Conservation (phyloP, 2,329 filamentous ascomycete species). For the Colletotrichum aenigma region DNA sequence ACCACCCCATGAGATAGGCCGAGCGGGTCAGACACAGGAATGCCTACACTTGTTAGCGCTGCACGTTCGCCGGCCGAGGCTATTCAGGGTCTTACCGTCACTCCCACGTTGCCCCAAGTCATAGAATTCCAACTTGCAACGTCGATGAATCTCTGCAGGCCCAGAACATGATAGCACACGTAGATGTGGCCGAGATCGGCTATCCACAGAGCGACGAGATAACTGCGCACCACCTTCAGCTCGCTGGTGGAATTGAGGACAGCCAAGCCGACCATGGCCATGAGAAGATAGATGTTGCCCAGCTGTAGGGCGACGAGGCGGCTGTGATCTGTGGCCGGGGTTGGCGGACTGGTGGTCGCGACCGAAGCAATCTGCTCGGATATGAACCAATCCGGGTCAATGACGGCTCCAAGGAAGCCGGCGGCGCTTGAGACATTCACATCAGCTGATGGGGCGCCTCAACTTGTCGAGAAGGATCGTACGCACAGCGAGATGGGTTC, state of each 20-base stretch:
- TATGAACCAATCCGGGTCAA: conserved; percentile 66
- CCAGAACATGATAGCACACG: conserved; percentile 61
- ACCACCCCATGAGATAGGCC: conserved; percentile 34
- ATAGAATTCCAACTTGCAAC: conserved; percentile 68
- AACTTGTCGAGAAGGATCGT: not conserved
- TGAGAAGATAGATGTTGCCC: conserved; percentile 71
- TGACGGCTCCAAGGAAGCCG: conserved; percentile 61
- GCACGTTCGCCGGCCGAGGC: not conserved
- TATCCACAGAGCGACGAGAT: conserved; percentile 67
- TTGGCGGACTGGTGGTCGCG: conserved; percentile 21
- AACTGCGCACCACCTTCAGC: conserved; percentile 68
- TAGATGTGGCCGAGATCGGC: conserved; percentile 73
- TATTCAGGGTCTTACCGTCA: conserved; percentile 52
- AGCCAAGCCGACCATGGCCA: conserved; percentile 67
- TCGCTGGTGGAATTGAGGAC: conserved; percentile 70
- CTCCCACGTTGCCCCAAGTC: conserved; percentile 75
- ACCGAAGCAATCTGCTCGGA: conserved; percentile 59
- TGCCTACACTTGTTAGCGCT: conserved; percentile 19
- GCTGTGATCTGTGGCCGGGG: conserved; percentile 46
- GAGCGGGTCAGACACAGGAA: conserved; percentile 35
- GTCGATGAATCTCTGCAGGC: conserved; percentile 56
- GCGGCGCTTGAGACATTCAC: conserved; percentile 50
- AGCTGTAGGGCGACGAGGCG: conserved; percentile 69
- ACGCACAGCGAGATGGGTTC: conserved; percentile 73
- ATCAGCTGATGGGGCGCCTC: not conserved